Conservation (phyloP, 2,329 filamentous ascomycete genomes). For the Atkinsonella texensis region DNA sequence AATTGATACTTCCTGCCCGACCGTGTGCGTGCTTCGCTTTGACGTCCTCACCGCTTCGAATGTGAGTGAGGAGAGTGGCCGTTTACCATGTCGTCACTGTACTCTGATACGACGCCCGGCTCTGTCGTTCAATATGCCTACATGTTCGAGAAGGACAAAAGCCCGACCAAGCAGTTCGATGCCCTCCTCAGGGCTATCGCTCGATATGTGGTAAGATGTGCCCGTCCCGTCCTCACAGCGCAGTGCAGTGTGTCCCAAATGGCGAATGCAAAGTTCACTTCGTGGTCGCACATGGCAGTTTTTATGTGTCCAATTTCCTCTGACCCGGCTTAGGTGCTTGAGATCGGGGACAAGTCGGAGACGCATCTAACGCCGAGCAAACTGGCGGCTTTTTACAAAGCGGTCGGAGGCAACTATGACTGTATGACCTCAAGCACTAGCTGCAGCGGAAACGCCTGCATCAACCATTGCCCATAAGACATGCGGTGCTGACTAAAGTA, state of each 20-base stretch:
- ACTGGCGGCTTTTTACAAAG: conserved; percentile 64
- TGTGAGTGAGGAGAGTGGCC: neutral
- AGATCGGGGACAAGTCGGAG: conserved; percentile 46
- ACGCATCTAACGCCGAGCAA: conserved; percentile 51
- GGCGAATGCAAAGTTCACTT: neutral
- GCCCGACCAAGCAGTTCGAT: conserved; percentile 53
- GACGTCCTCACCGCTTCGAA: conserved; percentile 3
- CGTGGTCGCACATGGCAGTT: neutral
- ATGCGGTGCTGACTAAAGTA: conserved; percentile 2
- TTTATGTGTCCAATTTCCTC: conserved; percentile 8
- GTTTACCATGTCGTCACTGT: conserved; percentile 12
- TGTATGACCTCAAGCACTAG: conserved; percentile 24
- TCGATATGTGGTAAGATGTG: conserved; percentile 52
- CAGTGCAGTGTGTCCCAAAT: neutral
- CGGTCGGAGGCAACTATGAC: conserved; percentile 66
- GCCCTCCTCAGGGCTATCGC: conserved; percentile 58
- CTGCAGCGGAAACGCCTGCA: neutral
- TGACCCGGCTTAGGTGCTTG: conserved; percentile 30
- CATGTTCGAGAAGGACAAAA: conserved; percentile 57
- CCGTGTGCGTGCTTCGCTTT: neutral
- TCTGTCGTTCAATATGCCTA: conserved; percentile 42
- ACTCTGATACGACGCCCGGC: conserved; percentile 14
- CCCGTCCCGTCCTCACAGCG: neutral
- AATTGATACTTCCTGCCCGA: neutral
- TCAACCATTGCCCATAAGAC: neutral